These are phyloP conservation scores for Xylaria sp. DNA, from an alignment of 2,329 filamentous ascomycete species.

Conservation along the genomic window DNA sequence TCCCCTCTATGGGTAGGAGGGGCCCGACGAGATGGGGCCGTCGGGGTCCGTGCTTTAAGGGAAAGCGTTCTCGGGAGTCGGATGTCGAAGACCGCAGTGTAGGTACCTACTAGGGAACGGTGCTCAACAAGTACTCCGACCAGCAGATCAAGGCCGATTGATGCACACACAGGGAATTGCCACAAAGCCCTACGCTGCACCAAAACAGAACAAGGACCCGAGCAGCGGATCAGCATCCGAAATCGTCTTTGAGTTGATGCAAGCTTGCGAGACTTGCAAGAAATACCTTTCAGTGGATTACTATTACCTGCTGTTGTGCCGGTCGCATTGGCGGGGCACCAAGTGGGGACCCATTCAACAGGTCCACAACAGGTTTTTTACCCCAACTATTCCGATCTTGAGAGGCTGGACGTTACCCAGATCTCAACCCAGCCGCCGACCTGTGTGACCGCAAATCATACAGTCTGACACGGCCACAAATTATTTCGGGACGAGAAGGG, in stretches of 20 bases:
- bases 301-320: conserved; percentile 1
- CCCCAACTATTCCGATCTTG: conserved; percentile 42
- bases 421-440: conserved; percentile 7
- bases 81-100: conserved; percentile 1
- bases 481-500: neutral
- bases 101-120: too few relatives aligned
- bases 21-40: conserved; percentile 18
- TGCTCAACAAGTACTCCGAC: conserved; percentile 18
- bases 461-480: neutral
- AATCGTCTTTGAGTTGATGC: conserved; percentile 9
- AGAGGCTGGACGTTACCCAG: neutral
- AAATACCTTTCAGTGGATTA: too few relatives aligned
- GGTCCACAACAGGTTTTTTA: conserved; percentile 38
- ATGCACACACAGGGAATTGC: conserved; percentile 27
- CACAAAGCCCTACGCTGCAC: conserved; percentile 13
- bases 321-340: conserved; percentile 16
- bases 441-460: conserved; percentile 8
- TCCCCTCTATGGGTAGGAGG: neutral
- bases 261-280: conserved; percentile 18
- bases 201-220: neutral
- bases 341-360: conserved; percentile 38
- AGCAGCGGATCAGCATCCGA: neutral
- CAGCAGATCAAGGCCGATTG: neutral
- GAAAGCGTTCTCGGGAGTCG: conserved; percentile 19
- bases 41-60: conserved; percentile 17